phyloP scores from a whole-genome alignment of 2,329 filamentous ascomycete genomes.

The Colletotrichum sp. region DNA sequence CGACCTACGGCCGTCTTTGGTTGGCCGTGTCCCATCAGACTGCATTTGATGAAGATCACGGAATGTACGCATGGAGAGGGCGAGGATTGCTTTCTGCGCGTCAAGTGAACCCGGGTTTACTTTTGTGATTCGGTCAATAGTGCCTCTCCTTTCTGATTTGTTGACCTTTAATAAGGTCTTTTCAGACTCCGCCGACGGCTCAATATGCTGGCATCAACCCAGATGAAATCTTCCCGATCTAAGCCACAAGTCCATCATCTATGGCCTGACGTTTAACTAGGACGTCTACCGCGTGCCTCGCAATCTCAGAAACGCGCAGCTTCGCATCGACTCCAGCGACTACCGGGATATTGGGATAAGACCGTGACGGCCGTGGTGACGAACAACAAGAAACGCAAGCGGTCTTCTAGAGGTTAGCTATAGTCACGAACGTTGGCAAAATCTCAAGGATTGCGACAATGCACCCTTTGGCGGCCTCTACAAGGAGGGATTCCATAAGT shows the following conservation, averaged over 20 bases:
- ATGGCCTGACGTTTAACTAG: fast-evolving
- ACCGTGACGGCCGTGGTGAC: not conserved
- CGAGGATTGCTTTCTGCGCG: too few species aligned
- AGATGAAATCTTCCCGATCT: not conserved
- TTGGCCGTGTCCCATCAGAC: not conserved
- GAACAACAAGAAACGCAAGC: fast-evolving
- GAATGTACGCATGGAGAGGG: too few species aligned
- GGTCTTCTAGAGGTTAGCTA: not conserved
- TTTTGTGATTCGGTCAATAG: not conserved
- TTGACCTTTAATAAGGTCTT: fast-evolving
- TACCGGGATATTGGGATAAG: not conserved
- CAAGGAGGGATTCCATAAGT: fast-evolving
- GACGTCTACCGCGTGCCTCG: fast-evolving
- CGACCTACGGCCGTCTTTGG: too few species aligned
- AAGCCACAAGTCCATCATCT: not conserved
- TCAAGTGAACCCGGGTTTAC: not conserved
- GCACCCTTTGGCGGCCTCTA: fast-evolving
- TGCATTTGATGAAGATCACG: too few species aligned
- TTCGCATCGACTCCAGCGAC: not conserved
- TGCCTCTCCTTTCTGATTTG: not conserved
- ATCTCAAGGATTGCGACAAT: too few species aligned
- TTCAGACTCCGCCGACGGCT: not conserved
- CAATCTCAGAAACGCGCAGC: not conserved
- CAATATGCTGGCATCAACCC: too few species aligned
- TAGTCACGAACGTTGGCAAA: not conserved